Evolutionary conservation across 495 filamentous ascomycete species (phyloP).

Genomic region (Aspergillus steynii): DNA sequence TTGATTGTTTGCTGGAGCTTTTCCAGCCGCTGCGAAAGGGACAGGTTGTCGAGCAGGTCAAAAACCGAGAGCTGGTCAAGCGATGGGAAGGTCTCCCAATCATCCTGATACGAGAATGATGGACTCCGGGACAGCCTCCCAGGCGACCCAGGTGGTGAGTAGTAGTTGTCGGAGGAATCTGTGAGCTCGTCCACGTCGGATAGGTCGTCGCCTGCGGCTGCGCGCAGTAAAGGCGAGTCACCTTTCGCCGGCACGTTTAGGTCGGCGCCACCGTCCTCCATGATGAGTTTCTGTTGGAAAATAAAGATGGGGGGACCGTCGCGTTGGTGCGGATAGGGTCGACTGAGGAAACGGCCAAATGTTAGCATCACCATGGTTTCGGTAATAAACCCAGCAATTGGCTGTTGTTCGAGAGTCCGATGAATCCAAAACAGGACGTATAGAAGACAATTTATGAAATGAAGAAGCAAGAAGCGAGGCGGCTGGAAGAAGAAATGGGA

Average conservation of each 20-base stretch:
- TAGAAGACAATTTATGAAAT: neutral
- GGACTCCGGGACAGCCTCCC: conserved; percentile 62
- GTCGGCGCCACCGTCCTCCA: conserved; percentile 35
- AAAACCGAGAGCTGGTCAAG: conserved; percentile 91
- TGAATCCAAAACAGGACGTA: neutral
- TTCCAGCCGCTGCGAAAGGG: conserved; percentile 84
- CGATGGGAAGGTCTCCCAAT: conserved; percentile 84
- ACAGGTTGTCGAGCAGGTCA: conserved; percentile 91
- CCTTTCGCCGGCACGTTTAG: conserved; percentile 11
- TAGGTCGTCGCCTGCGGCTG: conserved; percentile 26
- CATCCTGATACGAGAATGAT: conserved; percentile 84
- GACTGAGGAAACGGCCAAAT: conserved; percentile 44
- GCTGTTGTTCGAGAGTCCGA: neutral
- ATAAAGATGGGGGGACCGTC: conserved; percentile 45
- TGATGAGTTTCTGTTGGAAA: conserved; percentile 47
- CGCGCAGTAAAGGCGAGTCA: conserved; percentile 33
- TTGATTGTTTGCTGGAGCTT: conserved; percentile 77
- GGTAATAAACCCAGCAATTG: neutral
- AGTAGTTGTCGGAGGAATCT: conserved; percentile 25
- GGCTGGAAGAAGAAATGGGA: neutral
- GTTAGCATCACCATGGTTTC: conserved; percentile 47
- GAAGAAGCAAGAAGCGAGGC: conserved; percentile 16
- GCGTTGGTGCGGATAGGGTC: conserved; percentile 37
- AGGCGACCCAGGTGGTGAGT: conserved; percentile 38
- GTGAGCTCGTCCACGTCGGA: conserved; percentile 30